Base-by-base conservation (phyloP, 257 asterid genomes). In the Nicotiana paniculata region DNA sequence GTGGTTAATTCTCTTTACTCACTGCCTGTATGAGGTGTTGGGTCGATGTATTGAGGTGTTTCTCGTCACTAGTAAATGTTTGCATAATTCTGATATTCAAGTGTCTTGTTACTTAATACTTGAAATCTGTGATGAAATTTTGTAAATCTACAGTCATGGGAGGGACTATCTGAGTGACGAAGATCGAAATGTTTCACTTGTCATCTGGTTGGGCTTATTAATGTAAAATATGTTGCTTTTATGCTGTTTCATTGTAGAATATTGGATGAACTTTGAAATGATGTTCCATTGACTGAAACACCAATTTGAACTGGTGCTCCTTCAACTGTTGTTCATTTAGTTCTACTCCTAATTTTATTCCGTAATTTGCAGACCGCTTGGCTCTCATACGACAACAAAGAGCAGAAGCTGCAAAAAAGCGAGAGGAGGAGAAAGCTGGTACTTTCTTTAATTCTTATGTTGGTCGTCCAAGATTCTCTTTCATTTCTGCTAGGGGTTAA, bases 391-490 rank as follows among this genome's bases (percentile, higher is more conserved):
- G 98, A 24, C 95, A 94, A 85, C 92, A 94, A 87, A 91, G 98
- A 86, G 97, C 95, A 51, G 97, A 94, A 33, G 97, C 98, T 83
- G 97, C 98, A 17, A 93, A 94, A 89, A 94, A 94, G 84, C 94
- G 97, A 0, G 98, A 94, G 66, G 98, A 94, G 88, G 98, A 94
- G 94, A 95, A 93, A 90, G 94, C 95, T 58, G 98, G 98, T 94
- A 90, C 48, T 16, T 4, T 59, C 16, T 21, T 69, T 10, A 33
- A 32, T n/a, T 24, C 32, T 59, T 32, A 5, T 1, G 18, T 55
- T 11, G 28, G 35, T 26, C 9, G 3, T 35, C 54, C 21, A 8
- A 58, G 17, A 43, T 24, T 55, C 11, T 11, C 39, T 16, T 67
- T 26, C 48, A 57, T 53, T 8, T 43, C 26, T n/a, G 16, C 7